Evolutionary conservation across 1,284 basidiomycete species (phyloP).

Genomic region (Spongispora temasekensis): DNA sequence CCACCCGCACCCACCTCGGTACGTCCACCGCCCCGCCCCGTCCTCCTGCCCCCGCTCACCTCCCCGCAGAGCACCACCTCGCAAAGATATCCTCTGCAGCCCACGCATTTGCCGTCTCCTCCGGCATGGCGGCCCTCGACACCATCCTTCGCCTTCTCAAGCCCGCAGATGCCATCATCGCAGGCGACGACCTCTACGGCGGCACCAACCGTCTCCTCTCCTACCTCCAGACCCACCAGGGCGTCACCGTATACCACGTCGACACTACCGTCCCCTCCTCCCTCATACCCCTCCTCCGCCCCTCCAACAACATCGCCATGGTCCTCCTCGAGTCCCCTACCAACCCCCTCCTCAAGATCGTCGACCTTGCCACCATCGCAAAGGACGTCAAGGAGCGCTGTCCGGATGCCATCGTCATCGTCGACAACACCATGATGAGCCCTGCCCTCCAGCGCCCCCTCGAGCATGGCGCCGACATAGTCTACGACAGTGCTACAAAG

Average conservation of each 20-base stretch:
- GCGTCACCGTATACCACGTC: slow-evolving; percentile 90
- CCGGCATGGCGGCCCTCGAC: slow-evolving; percentile 98
- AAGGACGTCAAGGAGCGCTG: slow-evolving; percentile 80
- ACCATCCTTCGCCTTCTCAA: slow-evolving; percentile 93
- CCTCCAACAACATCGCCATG: slow-evolving; percentile 78
- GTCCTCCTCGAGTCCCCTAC: slow-evolving; percentile 97
- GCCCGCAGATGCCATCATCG: slow-evolving; percentile 93
- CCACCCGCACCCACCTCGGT: slow-evolving; percentile 94
- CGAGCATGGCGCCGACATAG: slow-evolving; percentile 94
- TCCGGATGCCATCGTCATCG: slow-evolving; percentile 84
- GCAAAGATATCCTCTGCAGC: slow-evolving; percentile 91
- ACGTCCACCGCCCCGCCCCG: slow-evolving; percentile 29
- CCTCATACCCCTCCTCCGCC: slow-evolving; percentile 64
- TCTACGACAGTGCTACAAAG: slow-evolving; percentile 98
- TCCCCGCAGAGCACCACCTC: slow-evolving; percentile 82
- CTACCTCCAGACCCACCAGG: slow-evolving; percentile 88
- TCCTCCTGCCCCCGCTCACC: slow-evolving; percentile 1
- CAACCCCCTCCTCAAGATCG: slow-evolving; percentile 96
- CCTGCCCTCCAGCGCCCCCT: slow-evolving; percentile 96
- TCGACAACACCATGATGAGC: slow-evolving; percentile 99
- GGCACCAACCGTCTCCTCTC: slow-evolving; percentile 95
- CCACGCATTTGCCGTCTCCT: slow-evolving; percentile 90
- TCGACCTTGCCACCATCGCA: slow-evolving; percentile 84
- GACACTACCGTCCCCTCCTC: slow-evolving; percentile 83
- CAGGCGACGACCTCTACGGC: slow-evolving; percentile 97